Conservation (phyloP, 345 rosid species). For the Dimocarpus longan region DNA sequence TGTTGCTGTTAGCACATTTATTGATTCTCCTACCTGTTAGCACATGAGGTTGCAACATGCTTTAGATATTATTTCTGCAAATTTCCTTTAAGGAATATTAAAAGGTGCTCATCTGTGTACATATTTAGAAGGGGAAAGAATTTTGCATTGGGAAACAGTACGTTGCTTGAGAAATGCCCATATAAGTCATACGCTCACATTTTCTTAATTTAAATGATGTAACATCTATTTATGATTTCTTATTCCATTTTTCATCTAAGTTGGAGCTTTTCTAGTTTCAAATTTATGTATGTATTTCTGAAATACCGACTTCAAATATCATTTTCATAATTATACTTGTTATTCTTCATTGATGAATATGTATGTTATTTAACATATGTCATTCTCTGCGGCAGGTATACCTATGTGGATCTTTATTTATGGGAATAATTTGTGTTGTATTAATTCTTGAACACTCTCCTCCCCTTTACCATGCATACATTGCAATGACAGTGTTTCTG, state of each 20-base stretch:
- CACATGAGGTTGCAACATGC: neutral
- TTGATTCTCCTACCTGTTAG: neutral
- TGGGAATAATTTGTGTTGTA: slow-evolving; percentile 55
- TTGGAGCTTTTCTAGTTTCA: neutral
- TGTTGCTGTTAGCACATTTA: neutral
- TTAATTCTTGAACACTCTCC: slow-evolving; percentile 77
- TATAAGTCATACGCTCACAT: neutral
- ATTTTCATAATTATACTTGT: neutral
- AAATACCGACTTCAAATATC: neutral
- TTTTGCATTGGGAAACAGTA: neutral
- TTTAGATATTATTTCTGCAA: neutral
- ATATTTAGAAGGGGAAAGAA: neutral
- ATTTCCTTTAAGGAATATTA: neutral
- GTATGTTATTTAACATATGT: slow-evolving; percentile 27
- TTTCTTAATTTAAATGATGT: neutral
- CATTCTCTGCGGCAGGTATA: slow-evolving; percentile 55
- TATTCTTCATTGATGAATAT: neutral
- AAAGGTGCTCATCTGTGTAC: neutral
- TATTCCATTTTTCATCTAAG: neutral
- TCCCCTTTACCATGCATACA: slow-evolving; percentile 85
- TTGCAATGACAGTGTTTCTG: slow-evolving; percentile 82
- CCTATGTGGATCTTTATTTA: slow-evolving; percentile 58
- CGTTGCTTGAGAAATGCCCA: neutral
- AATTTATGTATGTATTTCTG: no score
- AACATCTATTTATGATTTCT: neutral